Conservation (phyloP, 345 rosid genomes). For the Sisymbrium irio region DNA sequence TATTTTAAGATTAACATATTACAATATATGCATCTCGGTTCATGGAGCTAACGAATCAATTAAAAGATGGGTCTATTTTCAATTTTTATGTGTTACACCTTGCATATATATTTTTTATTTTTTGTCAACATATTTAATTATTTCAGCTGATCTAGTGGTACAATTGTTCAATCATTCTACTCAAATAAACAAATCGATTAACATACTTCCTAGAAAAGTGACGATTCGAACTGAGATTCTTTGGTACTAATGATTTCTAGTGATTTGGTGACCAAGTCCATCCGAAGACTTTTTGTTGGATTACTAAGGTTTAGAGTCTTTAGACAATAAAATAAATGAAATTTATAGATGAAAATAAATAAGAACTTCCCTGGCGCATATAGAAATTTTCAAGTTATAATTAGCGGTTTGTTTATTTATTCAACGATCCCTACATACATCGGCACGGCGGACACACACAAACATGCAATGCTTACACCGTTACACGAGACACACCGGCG, state of each 20-base stretch:
- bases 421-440: not conserved
- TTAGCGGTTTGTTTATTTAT: not conserved
- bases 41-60: not conserved
- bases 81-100: not conserved
- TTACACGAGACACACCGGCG: not conserved
- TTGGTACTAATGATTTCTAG: not conserved
- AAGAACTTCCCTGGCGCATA: not conserved
- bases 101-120: too few species aligned
- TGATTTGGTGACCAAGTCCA: slow-evolving; percentile 16
- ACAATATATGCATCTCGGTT: not conserved
- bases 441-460: not conserved
- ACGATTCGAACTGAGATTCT: slow-evolving; percentile 2
- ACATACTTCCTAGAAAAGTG: not conserved
- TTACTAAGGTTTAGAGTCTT: not conserved
- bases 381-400: not conserved
- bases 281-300: slow-evolving; percentile 14
- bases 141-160: not conserved
- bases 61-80: not conserved
- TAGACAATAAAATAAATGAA: not conserved
- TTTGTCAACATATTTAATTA: too few species aligned
- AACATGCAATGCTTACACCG: not conserved
- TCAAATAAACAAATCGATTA: not conserved
- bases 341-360: not conserved
- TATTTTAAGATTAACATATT: not conserved
- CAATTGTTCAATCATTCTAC: slow-evolving; percentile 12